These are phyloP conservation scores for Dothistroma septosporum DNA, from an alignment of 2,329 filamentous ascomycete genomes.

Conservation along the genomic window DNA sequence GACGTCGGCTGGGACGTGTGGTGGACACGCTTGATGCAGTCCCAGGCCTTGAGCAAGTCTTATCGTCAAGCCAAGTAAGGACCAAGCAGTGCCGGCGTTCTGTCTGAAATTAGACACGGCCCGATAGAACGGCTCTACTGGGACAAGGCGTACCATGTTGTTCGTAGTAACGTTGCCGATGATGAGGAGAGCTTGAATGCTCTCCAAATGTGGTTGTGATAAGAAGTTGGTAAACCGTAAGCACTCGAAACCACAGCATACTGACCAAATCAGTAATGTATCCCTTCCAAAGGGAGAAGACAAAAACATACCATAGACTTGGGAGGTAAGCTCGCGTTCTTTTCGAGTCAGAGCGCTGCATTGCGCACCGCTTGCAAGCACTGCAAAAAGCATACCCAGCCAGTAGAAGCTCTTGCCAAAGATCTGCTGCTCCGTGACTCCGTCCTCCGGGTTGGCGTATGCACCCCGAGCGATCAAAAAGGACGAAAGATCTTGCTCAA, in stretches of 20 bases:
- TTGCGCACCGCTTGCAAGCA: slow-evolving; percentile 60
- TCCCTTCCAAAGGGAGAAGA: neutral
- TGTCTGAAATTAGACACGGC: slow-evolving; percentile 35
- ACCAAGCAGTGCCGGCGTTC: slow-evolving; percentile 61
- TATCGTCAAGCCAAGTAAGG: slow-evolving; percentile 57
- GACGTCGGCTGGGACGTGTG: slow-evolving; percentile 48
- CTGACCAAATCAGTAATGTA: slow-evolving; percentile 36
- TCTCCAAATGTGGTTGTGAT: slow-evolving; percentile 58
- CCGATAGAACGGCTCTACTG: slow-evolving; percentile 8
- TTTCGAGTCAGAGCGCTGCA: slow-evolving; percentile 56
- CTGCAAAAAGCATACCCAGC: slow-evolving; percentile 58
- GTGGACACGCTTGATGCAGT: slow-evolving; percentile 55
- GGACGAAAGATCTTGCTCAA: slow-evolving; percentile 52
- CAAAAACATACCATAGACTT: slow-evolving; percentile 53
- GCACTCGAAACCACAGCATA: slow-evolving; percentile 63
- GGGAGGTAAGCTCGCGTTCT: slow-evolving; percentile 59
- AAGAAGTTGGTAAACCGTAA: slow-evolving; percentile 61
- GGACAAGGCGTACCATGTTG: slow-evolving; percentile 29
- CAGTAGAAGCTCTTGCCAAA: slow-evolving; percentile 57
- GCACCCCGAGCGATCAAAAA: slow-evolving; percentile 51
- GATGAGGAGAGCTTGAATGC: slow-evolving; percentile 58
- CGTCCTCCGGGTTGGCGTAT: slow-evolving; percentile 39
- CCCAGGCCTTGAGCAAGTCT: slow-evolving; percentile 59
- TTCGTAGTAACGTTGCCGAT: slow-evolving; percentile 52
- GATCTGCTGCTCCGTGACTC: slow-evolving; percentile 52